Conservation (phyloP, 129 eudicot species). For the Chrysanthemum makinoi region DNA sequence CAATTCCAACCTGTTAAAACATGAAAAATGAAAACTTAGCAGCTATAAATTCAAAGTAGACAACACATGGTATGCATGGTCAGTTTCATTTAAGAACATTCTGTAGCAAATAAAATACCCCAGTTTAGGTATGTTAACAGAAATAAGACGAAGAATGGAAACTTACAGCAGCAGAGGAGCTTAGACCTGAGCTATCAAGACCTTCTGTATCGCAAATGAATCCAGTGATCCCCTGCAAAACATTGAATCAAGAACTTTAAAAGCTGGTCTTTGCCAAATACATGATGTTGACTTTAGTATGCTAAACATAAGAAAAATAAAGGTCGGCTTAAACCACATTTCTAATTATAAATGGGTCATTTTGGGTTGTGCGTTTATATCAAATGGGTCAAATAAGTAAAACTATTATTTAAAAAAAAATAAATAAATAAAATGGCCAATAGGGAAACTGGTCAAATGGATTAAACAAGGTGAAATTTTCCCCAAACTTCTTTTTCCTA, state of each 20-base stretch:
- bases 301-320: neutral
- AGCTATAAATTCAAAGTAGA: too few species aligned
- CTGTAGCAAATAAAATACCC: neutral
- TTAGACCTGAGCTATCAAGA: constrained; percentile 96
- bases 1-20: constrained; percentile 78
- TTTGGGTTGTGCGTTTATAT: too few species aligned
- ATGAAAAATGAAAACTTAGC: neutral
- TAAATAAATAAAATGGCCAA: too few species aligned
- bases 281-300: neutral
- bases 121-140: neutral
- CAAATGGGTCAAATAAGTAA: too few species aligned
- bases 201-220: constrained; percentile 72
- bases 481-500: too few species aligned
- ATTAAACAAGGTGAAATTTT: too few species aligned
- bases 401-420: too few species aligned
- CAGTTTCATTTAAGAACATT: too few species aligned
- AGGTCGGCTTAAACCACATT: neutral
- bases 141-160: neutral
- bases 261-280: constrained; percentile 2
- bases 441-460: too few species aligned
- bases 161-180: constrained; percentile 99
- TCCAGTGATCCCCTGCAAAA: constrained; percentile 87
- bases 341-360: too few species aligned
- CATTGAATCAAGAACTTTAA: neutral
- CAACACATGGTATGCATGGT: too few species aligned